Evolutionary conservation across 1,284 basidiomycete species (phyloP).

Genomic region (Trametes polyzona): DNA sequence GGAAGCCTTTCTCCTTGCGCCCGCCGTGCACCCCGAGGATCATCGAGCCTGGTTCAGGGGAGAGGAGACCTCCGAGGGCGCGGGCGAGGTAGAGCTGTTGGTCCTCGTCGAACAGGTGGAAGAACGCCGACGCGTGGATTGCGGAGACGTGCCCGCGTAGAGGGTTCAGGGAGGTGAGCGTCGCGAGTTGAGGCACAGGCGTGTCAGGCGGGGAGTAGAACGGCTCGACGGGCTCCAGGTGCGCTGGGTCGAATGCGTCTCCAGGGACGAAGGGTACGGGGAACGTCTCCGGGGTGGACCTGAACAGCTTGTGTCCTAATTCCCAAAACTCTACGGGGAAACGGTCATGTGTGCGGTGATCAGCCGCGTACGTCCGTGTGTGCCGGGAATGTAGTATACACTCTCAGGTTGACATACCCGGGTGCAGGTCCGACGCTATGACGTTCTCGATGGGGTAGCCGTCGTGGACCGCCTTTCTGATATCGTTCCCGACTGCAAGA

Average conservation of each 20-base stretch:
- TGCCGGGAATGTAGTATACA: too few relatives aligned
- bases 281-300: constrained; percentile 39
- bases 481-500: constrained; percentile 46
- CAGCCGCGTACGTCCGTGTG: not conserved
- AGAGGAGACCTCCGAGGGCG: constrained; percentile 43
- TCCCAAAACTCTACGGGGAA: constrained; percentile 32
- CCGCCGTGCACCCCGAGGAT: constrained; percentile 39
- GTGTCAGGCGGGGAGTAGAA: constrained; percentile 27
- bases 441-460: constrained; percentile 39
- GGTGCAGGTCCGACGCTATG: constrained; percentile 40
- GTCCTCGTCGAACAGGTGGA: constrained; percentile 51
- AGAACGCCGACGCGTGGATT: constrained; percentile 49
- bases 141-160: constrained; percentile 47
- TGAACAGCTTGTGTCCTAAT: constrained; percentile 36
- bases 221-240: constrained; percentile 32
- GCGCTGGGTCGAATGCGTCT: constrained; percentile 42
- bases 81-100: constrained; percentile 43
- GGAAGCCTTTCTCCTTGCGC: constrained; percentile 24
- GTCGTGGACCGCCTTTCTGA: constrained; percentile 46
- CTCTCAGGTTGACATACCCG: constrained; percentile 30
- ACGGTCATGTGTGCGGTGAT: not conserved
- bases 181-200: constrained; percentile 36
- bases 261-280: constrained; percentile 47
- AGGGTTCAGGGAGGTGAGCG: constrained; percentile 42
- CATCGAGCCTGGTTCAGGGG: constrained; percentile 38